Base-by-base conservation (phyloP, 1,139 yeast species). In the Protomyces inundatus region DNA sequence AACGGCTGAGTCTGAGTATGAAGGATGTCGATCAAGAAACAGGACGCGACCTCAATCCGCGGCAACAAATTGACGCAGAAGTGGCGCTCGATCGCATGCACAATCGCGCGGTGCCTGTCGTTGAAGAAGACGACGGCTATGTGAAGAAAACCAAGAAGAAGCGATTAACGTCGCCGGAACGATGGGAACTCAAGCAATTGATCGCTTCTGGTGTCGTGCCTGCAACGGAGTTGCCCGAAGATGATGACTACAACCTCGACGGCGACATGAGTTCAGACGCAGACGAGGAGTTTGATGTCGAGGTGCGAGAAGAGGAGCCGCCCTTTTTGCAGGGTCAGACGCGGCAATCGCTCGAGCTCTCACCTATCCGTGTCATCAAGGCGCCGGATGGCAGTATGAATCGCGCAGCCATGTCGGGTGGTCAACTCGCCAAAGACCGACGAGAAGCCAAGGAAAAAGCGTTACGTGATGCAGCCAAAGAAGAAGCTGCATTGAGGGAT, bases 131-230 rank as follows among this genome's bases (percentile, higher is more conserved):
- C 14, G 54, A 34, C 16, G 14, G 51, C 30, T 16, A 40, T 32
- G 40, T 14, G 16, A 56, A 66, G 23, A 51, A 45, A 16, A 36
- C 34, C 36, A 23, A 53, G 10, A 56, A 65, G 55, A 79, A 84
- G 69, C 77, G 89, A 60, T 73, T 87, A 46, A 86, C 95, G 0
- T 87, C 95, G 0, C 95, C 96, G 0, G 98, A 91, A 73, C 76
- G 91, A 65, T 91, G 97, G 96, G 97, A 91, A 71, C 81, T 89
- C 61, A 79, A 88, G 40, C 97, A 91, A 71, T 77, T 89, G 40
- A 86, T 87, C 42, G 87, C 95, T 0, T 84, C 95, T 3, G 96
- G 96, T 1, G 93, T 83, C 0, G 83, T 84, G 0, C 79, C 84
- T 1, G 83, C 86, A 0, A 80, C 84, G 10, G 93, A 87, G 66